Evolutionary conservation across 2,329 filamentous ascomycete genomes (phyloP).

Genomic region (Fusarium verticillioides): DNA sequence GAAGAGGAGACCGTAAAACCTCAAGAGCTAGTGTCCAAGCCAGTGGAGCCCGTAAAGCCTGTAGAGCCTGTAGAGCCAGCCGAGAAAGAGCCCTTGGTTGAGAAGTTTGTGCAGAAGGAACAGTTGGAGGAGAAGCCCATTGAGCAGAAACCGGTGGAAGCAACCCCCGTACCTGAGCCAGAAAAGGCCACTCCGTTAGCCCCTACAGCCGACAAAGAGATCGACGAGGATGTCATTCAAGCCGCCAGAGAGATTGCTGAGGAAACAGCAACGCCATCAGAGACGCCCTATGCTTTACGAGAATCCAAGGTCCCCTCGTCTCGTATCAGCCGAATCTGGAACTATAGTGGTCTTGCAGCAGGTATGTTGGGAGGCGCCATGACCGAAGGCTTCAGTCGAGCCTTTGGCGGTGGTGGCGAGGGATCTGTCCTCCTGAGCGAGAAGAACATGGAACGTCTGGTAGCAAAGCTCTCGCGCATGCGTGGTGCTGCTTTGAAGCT

Average conservation of each 20-base stretch:
- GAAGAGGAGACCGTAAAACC: not conserved
- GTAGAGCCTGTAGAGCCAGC: not conserved
- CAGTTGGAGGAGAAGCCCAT: not conserved
- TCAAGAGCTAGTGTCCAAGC: conserved; percentile 8
- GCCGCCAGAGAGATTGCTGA: conserved; percentile 43
- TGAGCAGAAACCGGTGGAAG: not conserved
- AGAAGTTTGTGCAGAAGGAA: not conserved
- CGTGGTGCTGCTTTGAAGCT: conserved; percentile 96
- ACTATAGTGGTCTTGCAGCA: conserved; percentile 91
- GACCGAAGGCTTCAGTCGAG: conserved; percentile 83
- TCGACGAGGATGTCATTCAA: conserved; percentile 35
- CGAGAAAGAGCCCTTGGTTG: not conserved
- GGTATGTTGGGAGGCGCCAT: conserved; percentile 96
- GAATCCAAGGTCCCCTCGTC: conserved; percentile 93
- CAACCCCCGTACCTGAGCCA: not conserved
- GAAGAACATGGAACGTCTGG: conserved; percentile 91
- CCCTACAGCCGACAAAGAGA: conserved; percentile 7
- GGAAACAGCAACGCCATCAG: conserved; percentile 22
- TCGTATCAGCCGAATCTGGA: conserved; percentile 88
- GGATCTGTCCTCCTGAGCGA: conserved; percentile 90
- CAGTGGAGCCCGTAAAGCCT: not conserved
- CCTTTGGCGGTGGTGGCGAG: conserved; percentile 72
- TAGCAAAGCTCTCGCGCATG: conserved; percentile 94
- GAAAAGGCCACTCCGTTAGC: not conserved
- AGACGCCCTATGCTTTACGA: conserved; percentile 72